Evolutionary conservation across 164 flowering plant species (phyloP), one percentile per base, ranked within the genome.

Genomic region (Stephania cephalantha): DNA sequence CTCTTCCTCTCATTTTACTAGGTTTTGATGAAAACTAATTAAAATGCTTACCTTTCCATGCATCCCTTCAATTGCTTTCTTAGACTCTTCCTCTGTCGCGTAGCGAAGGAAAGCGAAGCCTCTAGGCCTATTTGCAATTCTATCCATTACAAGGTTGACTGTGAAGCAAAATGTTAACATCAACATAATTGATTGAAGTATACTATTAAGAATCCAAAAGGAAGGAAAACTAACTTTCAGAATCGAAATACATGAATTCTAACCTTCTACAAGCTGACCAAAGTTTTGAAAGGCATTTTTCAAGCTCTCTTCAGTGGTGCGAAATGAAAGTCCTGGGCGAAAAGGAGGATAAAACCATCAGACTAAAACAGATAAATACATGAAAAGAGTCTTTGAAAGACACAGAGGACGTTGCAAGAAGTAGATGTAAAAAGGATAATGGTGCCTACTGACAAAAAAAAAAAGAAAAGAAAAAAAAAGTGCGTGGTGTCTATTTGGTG

Each of bases 121-220:
- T 82, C 95, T 89, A 30, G 97, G 98, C 80, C 98, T 86, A 42
- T 94, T 91, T 15, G 97, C 98, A 75, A 89, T 83, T 78, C 83
- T 92, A 79, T 94, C 97, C 97, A 94, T 94, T 83, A 94, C 94
- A 75, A 94, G 84, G 73, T 94, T 91, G 50, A 94, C 97, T 94
- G 82, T 13, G 81, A 75, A 58, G 75, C 4, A 72, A 69, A 20
- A 5, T 58, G 13, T 29, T 31, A 46, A 25, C 61, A 46, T 61
- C 65, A 65, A 46, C 15, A 63, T 46, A 55, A 58, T 58, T 61
- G 13, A 48, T 48, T 48, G 53, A 8, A 48, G 53, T 48, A 48
- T 48, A 61, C 9, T n/a, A 61, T 25, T 61, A 61, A n/a, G 25
- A 18, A 61, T 18, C 20, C 72, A 70, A 44, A 45, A 70, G 20